Evolutionary conservation across 164 flowering plant species (phyloP).

Genomic region (Sextonia rubra): DNA sequence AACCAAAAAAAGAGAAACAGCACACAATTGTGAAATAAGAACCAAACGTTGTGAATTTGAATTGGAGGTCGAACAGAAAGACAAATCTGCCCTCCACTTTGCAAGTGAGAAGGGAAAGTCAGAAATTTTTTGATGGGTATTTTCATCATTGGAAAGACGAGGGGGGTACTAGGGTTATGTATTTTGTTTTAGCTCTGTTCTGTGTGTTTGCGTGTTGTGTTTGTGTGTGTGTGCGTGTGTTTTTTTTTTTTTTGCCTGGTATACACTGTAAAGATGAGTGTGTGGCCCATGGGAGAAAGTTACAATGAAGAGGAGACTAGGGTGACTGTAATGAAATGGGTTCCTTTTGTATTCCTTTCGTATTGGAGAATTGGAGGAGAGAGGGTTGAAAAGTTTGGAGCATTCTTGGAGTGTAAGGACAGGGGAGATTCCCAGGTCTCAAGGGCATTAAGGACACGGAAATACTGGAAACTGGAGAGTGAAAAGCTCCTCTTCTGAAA

Average conservation of each 20-base stretch:
- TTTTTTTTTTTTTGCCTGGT: no score
- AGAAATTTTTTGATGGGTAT: not conserved
- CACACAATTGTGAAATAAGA: not conserved
- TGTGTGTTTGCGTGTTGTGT: no score
- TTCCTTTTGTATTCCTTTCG: not conserved
- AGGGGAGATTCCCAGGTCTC: not conserved
- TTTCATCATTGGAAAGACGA: not conserved
- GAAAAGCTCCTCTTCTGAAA: not conserved
- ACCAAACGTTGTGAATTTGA: not conserved
- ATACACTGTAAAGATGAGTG: not conserved
- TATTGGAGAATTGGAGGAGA: not conserved
- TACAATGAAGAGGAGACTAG: not conserved
- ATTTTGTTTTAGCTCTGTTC: no score
- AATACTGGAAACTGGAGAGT: not conserved
- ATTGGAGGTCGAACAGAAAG: not conserved
- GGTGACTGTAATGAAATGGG: not conserved
- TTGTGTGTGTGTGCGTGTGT: no score
- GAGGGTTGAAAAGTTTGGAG: not conserved
- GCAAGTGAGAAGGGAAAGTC: not conserved
- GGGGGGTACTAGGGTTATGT: no score
- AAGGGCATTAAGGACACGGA: not conserved
- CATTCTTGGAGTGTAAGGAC: constrained; percentile 7
- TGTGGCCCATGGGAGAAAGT: not conserved
- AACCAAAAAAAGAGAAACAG: not conserved
- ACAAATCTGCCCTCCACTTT: not conserved